These are phyloP conservation scores for Extremus antarcticus DNA, from an alignment of 495 filamentous ascomycete species.

Conservation along the genomic window DNA sequence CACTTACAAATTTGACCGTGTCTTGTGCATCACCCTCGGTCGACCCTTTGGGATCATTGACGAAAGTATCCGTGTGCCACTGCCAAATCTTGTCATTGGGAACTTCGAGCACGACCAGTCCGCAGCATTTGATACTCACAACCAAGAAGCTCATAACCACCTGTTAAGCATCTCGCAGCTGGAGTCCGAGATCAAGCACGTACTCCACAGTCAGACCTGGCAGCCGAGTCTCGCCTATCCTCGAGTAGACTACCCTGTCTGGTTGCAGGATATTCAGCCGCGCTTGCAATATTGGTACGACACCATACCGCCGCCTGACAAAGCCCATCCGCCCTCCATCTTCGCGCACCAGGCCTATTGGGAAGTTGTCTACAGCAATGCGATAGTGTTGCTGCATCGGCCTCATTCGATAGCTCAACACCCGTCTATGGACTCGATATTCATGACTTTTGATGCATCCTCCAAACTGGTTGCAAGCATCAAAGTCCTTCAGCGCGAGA, in stretches of 20 bases:
- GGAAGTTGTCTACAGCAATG: neutral
- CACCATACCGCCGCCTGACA: neutral
- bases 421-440: neutral
- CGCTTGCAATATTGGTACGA: neutral
- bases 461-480: neutral
- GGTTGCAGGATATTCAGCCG: neutral
- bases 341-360: neutral
- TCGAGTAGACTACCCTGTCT: neutral
- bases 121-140: neutral
- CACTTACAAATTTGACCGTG: neutral
- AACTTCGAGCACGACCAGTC: neutral
- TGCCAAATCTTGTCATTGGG: neutral
- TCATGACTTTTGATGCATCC: neutral
- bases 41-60: neutral
- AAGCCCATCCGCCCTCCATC: neutral
- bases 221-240: neutral
- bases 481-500: neutral
- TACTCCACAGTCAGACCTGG: neutral
- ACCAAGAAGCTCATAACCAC: neutral
- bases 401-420: neutral
- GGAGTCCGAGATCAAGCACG: neutral
- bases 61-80: neutral
- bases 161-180: neutral
- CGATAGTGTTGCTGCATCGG: neutral
- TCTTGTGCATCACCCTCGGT: neutral